Conservation (phyloP, 176 grass and related monocot genomes). For the Echinochloa phyllopogon region DNA sequence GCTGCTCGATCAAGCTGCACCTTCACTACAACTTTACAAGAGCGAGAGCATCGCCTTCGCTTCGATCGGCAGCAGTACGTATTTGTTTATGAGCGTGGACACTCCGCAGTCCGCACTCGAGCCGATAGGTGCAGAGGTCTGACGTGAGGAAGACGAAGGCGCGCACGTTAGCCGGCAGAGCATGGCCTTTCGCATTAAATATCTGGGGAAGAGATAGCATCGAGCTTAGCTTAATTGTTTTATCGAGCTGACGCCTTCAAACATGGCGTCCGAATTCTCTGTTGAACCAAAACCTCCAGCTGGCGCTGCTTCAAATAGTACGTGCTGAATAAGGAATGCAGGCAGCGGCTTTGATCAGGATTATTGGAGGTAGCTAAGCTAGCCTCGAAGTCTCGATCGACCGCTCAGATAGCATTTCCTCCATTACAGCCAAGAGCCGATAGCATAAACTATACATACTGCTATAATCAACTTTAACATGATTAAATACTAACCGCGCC, state of each 20-base stretch:
- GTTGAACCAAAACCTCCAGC: background rate
- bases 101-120: background rate
- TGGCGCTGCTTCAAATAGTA: no score
- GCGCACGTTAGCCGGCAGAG: conserved; percentile 37
- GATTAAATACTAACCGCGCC: background rate
- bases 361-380: no score
- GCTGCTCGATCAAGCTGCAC: background rate
- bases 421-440: background rate
- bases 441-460: background rate
- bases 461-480: no score
- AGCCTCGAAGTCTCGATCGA: background rate
- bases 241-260: conserved; percentile 33
- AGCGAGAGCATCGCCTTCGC: background rate
- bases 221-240: conserved; percentile 38
- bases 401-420: no score
- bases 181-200: conserved; percentile 8
- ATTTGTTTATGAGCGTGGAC: background rate
- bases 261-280: background rate
- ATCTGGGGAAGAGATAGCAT: background rate
- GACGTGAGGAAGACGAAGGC: conserved; percentile 47
- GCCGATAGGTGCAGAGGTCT: background rate
- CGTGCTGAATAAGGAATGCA: background rate
- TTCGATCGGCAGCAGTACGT: background rate
- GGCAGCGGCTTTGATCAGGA: background rate
- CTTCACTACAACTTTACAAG: background rate